phyloP scores from a whole-genome alignment of 2,329 filamentous ascomycete genomes.

The Monilinia fructicola region DNA sequence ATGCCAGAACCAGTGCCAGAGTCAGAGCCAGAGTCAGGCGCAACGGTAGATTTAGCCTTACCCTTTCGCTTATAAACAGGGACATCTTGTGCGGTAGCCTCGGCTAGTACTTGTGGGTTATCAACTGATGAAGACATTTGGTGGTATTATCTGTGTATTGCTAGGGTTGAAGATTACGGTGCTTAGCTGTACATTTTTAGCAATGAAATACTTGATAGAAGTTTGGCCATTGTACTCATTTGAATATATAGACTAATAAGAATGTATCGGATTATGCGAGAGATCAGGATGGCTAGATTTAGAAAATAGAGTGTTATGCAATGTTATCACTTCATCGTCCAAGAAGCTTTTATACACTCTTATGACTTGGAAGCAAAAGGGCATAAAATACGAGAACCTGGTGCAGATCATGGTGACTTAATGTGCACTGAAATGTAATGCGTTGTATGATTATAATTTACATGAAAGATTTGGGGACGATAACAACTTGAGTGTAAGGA shows the following conservation, averaged over 20 bases:
- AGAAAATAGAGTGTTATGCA: not conserved
- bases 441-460: too few species aligned
- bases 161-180: too few species aligned
- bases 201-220: not conserved
- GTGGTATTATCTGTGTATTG: not conserved
- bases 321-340: not conserved
- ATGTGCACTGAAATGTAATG: not conserved
- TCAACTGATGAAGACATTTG: not conserved
- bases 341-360: not conserved
- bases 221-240: not conserved
- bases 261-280: not conserved
- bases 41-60: not conserved
- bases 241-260: not conserved
- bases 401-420: too few species aligned
- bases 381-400: too few species aligned
- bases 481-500: not conserved
- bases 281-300: fast-evolving
- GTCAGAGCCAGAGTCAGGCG: too few species aligned
- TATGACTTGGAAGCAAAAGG: not conserved
- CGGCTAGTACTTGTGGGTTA: not conserved
- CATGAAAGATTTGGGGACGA: not conserved
- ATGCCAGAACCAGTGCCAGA: too few species aligned
- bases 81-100: not conserved
- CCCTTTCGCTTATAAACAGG: not conserved
- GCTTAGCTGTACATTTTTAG: not conserved